Base-by-base conservation (phyloP, 192 early-diverging fungal species). In the Coemansia sp. region DNA sequence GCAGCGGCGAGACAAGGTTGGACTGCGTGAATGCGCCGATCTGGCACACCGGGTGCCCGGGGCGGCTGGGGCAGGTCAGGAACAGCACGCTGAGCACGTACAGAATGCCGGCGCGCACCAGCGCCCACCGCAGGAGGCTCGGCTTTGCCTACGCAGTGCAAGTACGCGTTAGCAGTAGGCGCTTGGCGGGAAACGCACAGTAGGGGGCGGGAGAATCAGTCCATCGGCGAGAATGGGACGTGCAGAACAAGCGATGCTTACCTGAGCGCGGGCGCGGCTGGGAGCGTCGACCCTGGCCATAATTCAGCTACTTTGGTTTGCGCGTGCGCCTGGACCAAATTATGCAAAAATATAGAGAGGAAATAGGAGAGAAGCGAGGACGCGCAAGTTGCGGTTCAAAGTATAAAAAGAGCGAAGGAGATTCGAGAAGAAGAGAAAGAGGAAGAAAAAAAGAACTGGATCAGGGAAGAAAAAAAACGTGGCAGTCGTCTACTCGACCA, bases 41-140 rank as follows among this genome's bases (percentile, higher is more conserved):
- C 42, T 48, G 52, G 46, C 74, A 77, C 1, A 77, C 47, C 20
- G 60, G 68, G 22, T 70, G 67, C 4, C 29, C 34, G 19, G 67
- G 59, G 6, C 45, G 27, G 11, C 10, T 39, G 8, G 74, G 67
- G 20, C 74, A 77, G 4, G 74, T 70, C 27, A 62, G 59, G 23
- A 77, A 49, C 44, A 64, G 41, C 5, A 67, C 50, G 15, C 60
- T 66, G 8, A 62, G 36, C 8, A 70, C 19, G 45, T 77, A 77
- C 15, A 62, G 2, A 11, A 77, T n/a, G 4, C 51, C 41, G 23
- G 55, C 27, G 26, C 67, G 61, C 28, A 59, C 42, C 29, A 64
- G 15, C 9, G 50, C 27, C 72, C 57, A 64, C 39, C 58, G 43
- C 25, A 58, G 19, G 8, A 31, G 56, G 22, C 60, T 40, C 23